Evolutionary conservation across 345 rosid species (phyloP), one percentile per base, ranked within the genome.

Genomic region (Populus pruinosa): DNA sequence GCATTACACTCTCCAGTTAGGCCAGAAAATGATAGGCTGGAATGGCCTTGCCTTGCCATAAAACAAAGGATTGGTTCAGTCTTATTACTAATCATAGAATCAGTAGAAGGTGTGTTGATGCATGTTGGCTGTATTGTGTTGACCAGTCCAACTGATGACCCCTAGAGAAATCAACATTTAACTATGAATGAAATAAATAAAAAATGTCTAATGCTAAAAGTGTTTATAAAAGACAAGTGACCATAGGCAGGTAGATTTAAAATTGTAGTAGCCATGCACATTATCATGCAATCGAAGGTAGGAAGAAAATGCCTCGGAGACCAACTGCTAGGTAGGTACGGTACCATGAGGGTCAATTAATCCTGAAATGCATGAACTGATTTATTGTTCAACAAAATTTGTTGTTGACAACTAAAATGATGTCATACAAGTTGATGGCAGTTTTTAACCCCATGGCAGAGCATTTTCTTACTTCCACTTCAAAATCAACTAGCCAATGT

Each of bases 21-120:
- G 79, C 96, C 97, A 79, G 99, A 93, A 87, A 96, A 92, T 5
- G 99, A 94, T 80, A 96, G 87, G 84, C 66, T 89, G 18, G 96
- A 88, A 77, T 87, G 94, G 21, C 85, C 85, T 72, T 83, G 94
- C 78, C 83, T 88, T 5, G 87, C 66, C 3, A 84, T 74, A 65
- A 88, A 89, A 86, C 91, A 87, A 38, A 91, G 85, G 72, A 92
- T 67, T 59, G 99, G 91, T 82, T 96, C 98, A 3, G 99, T 96
- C 89, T 93, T 93, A 56, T 92, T 73, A 79, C 98, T 92, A 93
- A 89, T 89, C 83, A 89, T 83, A 17, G 98, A 95, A 81, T 93
- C 96, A 64, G 88, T 92, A 49, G 99, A 95, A 71, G 93, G 96
- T 27, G 85, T 90, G 75, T 86, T 88, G 87, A 97, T 93, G 67